Evolutionary conservation across 345 rosid species (phyloP), one percentile per base, ranked within the genome.

Genomic region (Populus nigra): DNA sequence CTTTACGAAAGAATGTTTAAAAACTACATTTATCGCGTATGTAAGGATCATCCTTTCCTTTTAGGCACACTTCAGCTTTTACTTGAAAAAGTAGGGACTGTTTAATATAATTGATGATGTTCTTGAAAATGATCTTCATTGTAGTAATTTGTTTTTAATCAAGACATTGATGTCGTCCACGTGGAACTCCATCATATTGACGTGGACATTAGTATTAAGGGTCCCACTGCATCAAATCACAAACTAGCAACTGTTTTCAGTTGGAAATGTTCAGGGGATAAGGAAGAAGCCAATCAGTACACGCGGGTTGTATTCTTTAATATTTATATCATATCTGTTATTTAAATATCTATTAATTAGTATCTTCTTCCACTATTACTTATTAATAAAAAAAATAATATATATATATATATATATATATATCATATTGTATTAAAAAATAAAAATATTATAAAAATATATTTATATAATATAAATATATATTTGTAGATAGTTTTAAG

Each of bases 101-200:
- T 17, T 65, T 17, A 43, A 16, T 18, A 70, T 22, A 15, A 29
- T 70, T 29, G 61, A 25, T 13, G 17, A 7, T 20, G 12, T 23
- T 65, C 3, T 31, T 15, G 53, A 13, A 13, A 33, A 33, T 20
- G 41, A 65, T 65, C 69, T 65, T 33, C 69, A 17, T 18, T 16
- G 69, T 65, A 17, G 2, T 65, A 6, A 65, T 29, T 27, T 65
- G 39, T 65, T 31, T 65, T 65, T 16, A 81, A 63, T 69, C 10
- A 35, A 9, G 79, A 66, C 36, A 69, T 68, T 6, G 67, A 79
- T 68, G 81, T 29, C 50, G 74, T 75, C 41, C 36, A 68, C 78
- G 88, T 81, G 82, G 79, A 82, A 79, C 29, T 79, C 77, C 85
- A 81, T 70, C 77, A 71, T 66, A 73, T 76, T 79, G 78, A 81